Conservation (phyloP, 2,329 filamentous ascomycete species). For the Aspergillus sergii region DNA sequence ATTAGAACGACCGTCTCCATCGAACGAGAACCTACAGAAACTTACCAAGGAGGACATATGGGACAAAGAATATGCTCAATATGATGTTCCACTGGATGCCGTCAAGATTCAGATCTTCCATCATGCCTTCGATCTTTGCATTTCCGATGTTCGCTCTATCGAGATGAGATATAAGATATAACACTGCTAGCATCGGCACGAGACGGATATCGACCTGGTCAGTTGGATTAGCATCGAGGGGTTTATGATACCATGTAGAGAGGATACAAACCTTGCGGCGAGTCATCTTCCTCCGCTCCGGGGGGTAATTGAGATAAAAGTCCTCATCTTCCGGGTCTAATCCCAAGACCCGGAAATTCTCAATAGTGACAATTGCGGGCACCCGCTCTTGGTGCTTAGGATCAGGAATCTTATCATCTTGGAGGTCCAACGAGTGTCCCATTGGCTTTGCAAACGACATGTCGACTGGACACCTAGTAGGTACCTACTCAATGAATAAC, state of each 20-base stretch:
- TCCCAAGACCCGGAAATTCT: constrained; percentile 31
- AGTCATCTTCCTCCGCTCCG: constrained; percentile 22
- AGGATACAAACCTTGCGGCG: constrained; percentile 14
- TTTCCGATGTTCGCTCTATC: constrained; percentile 34
- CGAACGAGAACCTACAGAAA: neutral
- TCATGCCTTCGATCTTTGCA: constrained; percentile 29
- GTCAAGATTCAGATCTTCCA: constrained; percentile 21
- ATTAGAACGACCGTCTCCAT: constrained; percentile 3
- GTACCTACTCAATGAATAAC: no score
- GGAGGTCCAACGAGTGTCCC: neutral
- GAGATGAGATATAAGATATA: constrained; percentile 30
- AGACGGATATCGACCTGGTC: constrained; percentile 20
- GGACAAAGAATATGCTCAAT: constrained; percentile 18
- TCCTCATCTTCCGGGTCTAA: constrained; percentile 31
- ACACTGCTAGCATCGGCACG: constrained; percentile 19
- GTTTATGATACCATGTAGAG: no score
- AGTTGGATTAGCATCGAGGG: neutral
- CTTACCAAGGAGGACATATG: constrained; percentile 16
- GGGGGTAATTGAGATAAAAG: constrained; percentile 30
- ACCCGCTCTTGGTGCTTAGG: constrained; percentile 6
- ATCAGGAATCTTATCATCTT: constrained; percentile 8
- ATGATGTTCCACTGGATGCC: constrained; percentile 26
- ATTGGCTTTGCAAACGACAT: neutral
- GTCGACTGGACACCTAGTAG: neutral
- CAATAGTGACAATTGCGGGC: constrained; percentile 25